Base-by-base conservation (phyloP, 1,284 basidiomycete genomes). In the Takashimella tepidaria region DNA sequence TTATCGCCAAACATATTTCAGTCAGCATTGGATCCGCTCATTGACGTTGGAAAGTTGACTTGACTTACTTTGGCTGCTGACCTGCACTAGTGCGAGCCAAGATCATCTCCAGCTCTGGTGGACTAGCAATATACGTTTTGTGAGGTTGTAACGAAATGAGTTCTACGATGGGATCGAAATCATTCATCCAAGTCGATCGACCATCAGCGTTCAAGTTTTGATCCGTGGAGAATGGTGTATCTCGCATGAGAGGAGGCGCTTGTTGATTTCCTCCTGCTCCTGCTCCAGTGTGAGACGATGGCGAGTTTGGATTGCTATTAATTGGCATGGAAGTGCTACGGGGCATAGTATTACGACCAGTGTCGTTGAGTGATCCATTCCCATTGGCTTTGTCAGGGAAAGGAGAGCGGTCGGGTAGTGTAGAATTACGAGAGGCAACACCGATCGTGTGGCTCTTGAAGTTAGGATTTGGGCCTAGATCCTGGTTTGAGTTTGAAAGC, bases 1-100 rank as follows among this genome's bases (percentile, higher is more conserved):
- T 76, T 82, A 81, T 1, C 85, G 88, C 48, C 84, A 82, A 54
- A 89, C 88, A 86, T 84, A 69, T 89, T 12, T 3, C n/a, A 16
- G 42, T 19, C 25, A 27, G 19, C 21, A 5, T 49, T 13, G 24
- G 19, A n/a, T n/a, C n/a, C 37, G 37, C 10, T 26, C 12, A 27
- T n/a, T n/a, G n/a, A n/a, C n/a, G n/a, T n/a, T n/a, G n/a, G n/a
- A n/a, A n/a, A n/a, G n/a, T n/a, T n/a, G 26, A 2, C 5, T 6
- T 10, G 46, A 66, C 67, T 60, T 45, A 73, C 72, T 73, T 75
- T 44, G 76, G 76, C 49, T 70, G 70, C 12, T 66, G 67, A 11
- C 75, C 75, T 2, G 73, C 73, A 50, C 72, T 70, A 3, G 73
- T 74, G 49, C 72, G 68, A 22, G 75, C 73, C 20, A 74, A 59